A percentile compares a stretch with the other conserved stretches of the same genome.
phyloP scores from a whole-genome alignment of 257 asterid genomes.

The Verbena officinalis region DNA sequence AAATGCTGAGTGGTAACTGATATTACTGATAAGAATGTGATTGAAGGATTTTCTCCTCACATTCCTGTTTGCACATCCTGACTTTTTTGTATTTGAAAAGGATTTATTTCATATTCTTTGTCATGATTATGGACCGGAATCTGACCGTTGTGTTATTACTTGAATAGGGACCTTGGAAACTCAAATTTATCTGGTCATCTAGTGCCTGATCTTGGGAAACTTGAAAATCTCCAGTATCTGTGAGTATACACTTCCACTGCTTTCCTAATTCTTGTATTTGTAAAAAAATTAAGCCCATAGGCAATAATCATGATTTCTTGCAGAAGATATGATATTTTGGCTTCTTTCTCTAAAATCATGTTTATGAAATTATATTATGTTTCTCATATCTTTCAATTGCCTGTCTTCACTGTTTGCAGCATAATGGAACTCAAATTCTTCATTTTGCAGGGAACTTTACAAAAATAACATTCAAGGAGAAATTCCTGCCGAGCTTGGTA shows the following conservation, averaged over 20 bases:
- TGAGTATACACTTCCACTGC: conserved; percentile 38
- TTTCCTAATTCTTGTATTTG: conserved; percentile 10
- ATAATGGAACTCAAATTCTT: conserved; percentile 11
- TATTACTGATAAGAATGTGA: conserved; percentile 9
- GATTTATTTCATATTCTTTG: conserved; percentile 12
- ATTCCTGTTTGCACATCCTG: conserved; percentile 10
- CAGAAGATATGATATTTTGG: conserved; percentile 13
- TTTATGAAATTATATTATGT: conserved; percentile 6
- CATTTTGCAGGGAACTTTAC: conserved; percentile 79
- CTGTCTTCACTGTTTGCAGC: conserved; percentile 1
- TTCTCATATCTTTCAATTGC: conserved; percentile 9
- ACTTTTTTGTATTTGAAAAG: conserved; percentile 8
- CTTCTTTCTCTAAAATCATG: not conserved
- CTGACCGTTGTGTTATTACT: conserved; percentile 20
- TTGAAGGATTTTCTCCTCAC: not conserved
- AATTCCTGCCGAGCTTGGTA: conserved; percentile 85
- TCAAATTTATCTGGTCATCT: conserved; percentile 72
- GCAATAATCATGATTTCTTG: conserved; percentile 5
- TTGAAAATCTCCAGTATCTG: conserved; percentile 57
- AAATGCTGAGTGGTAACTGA: conserved; percentile 5
- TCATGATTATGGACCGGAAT: conserved; percentile 21
- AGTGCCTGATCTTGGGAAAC: conserved; percentile 74
- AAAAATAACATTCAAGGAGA: conserved; percentile 81
- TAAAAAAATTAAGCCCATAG: not conserved
- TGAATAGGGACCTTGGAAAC: conserved; percentile 78